Evolutionary conservation across 73 alveolate species (phyloP).

Genomic region (Blepharisma japonicum): DNA sequence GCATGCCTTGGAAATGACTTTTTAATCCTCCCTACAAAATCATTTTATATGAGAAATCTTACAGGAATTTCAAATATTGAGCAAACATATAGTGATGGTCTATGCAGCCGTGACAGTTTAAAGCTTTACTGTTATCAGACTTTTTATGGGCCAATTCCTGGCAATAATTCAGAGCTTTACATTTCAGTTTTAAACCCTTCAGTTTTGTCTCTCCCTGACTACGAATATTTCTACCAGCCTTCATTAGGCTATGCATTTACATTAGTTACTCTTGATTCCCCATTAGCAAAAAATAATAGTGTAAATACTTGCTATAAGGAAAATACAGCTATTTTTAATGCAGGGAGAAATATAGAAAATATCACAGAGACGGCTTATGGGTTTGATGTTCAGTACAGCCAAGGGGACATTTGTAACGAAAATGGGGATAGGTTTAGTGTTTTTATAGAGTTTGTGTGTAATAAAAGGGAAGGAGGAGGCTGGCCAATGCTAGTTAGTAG

Average conservation of each 20-base stretch:
- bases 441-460: not conserved
- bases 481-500: not conserved
- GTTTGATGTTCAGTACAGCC: not conserved
- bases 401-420: constrained; percentile 1
- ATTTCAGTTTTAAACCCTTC: constrained; percentile 16
- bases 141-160: constrained; percentile 10
- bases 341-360: not conserved
- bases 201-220: not conserved
- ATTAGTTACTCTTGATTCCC: not conserved
- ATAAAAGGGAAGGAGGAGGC: constrained; percentile 9
- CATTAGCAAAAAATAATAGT: not conserved
- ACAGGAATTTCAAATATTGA: not conserved
- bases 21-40: not conserved
- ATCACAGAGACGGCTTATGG: not conserved
- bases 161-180: not conserved
- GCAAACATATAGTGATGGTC: not conserved
- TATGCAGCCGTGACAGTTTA: not conserved
- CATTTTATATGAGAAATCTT: not conserved
- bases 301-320: not conserved
- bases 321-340: not conserved
- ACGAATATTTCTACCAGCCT: not conserved
- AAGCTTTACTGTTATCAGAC: not conserved
- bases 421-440: not conserved
- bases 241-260: not conserved
- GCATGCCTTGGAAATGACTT: not conserved